Evolutionary conservation across 2,329 filamentous ascomycete species (phyloP), one percentile per base, ranked within the genome.

Genomic region (Xylariaceae sp.): DNA sequence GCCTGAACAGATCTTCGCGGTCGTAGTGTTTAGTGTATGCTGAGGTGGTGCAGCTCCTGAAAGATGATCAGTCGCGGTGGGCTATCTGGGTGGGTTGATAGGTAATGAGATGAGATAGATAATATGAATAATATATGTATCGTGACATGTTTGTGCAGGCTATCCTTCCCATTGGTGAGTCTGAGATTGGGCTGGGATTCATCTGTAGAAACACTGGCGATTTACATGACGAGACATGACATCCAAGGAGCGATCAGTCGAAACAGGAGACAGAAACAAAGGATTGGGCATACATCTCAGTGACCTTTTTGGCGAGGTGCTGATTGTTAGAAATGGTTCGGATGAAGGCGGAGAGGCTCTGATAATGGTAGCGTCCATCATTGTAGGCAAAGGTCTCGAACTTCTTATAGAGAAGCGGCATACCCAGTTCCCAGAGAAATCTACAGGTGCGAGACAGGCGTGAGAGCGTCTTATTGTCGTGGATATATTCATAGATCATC

Each of bases 11-110:
- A n/a, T 64, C 61, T 13, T 64, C 63, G 17, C 63, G 63, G 53
- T 64, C 63, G 58, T 64, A 64, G 34, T 64, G 63, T 47, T 64
- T 64, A 8, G 63, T 64, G 44, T 55, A 64, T 44, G 63, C 63
- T 10, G 63, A 64, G 15, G 61, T 63, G 18, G 57, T 61, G 53
- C 63, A 64, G 17, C 59, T 64, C 63, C 63, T 64, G 52, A 17
- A 47, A 63, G 47, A 57, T 49, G 51, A 53, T 62, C 47, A 62
- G 62, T 57, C 39, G 56, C 17, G n/a, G 15, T 50, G 35, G 37
- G 30, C 17, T 9, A 59, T 37, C 23, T 48, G 15, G 15, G 51
- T 13, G 45, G 50, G 15, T 48, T 9, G 37, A 42, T 30, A 13
- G n/a, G 15, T 30, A 30, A 30, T 30, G 23, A 30, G 23, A 30